These are phyloP conservation scores for Coemansia sp. DNA, from an alignment of 192 early-diverging fungal species.

Conservation along the genomic window DNA sequence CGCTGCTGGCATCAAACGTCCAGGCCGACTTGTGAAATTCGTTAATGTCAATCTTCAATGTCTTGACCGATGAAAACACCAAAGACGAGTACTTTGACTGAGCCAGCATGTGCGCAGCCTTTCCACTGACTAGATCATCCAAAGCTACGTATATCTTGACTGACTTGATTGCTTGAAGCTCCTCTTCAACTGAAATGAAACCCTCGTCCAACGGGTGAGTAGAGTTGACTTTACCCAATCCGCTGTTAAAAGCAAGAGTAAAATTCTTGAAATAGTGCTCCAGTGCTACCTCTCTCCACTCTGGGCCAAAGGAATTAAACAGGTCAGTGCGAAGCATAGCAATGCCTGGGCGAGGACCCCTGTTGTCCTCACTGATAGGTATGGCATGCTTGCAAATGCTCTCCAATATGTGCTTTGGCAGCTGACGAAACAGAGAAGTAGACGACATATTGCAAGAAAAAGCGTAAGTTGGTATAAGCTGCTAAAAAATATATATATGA, in stretches of 20 bases:
- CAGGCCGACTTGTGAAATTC: not conserved
- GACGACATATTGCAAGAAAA: not conserved
- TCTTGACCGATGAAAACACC: not conserved
- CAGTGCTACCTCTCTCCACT: not conserved
- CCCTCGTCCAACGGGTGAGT: not conserved
- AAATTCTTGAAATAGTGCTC: not conserved
- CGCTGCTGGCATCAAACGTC: not conserved
- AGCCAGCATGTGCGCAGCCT: not conserved
- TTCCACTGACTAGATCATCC: not conserved
- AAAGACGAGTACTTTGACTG: not conserved
- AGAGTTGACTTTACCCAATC: not conserved
- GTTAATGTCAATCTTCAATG: not conserved
- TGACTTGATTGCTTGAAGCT: not conserved
- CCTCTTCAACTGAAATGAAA: not conserved
- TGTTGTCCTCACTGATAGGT: not conserved
- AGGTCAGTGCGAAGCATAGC: not conserved
- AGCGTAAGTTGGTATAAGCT: not conserved
- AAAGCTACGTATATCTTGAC: not conserved
- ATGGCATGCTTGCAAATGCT: not conserved
- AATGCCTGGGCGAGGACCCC: not conserved
- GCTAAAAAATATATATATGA: not conserved
- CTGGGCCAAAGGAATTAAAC: not conserved
- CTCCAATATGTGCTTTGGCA: not conserved
- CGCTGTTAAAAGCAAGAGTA: not conserved
- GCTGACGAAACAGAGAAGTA: not conserved